These are phyloP conservation scores for Lachnellula occidentalis DNA, from an alignment of 2,329 filamentous ascomycete species.

Conservation along the genomic window DNA sequence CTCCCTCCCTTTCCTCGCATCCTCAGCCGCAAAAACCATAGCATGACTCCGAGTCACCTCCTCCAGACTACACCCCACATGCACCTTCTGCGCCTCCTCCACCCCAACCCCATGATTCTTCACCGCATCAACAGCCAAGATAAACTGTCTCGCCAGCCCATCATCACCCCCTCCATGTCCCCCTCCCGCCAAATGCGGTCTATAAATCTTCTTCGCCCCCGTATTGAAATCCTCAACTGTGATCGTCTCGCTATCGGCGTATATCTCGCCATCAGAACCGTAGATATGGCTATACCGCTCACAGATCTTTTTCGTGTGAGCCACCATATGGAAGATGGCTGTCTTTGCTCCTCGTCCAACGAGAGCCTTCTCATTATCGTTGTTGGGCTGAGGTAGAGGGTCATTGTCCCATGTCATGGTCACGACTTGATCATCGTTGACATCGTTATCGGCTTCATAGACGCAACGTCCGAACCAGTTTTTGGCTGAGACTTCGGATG, in stretches of 20 bases:
- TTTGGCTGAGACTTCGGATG: conserved; percentile 42
- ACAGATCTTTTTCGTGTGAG: conserved; percentile 81
- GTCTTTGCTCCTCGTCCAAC: conserved; percentile 64
- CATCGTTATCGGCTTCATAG: conserved; percentile 87
- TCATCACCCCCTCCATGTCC: conserved; percentile 75
- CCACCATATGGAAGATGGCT: conserved; percentile 89
- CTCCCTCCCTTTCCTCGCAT: conserved; percentile 64
- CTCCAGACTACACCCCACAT: conserved; percentile 77
- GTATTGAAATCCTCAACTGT: conserved; percentile 67
- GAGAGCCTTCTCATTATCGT: conserved; percentile 18
- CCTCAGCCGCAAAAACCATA: conserved; percentile 89
- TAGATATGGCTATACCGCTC: conserved; percentile 81
- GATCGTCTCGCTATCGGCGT: conserved; percentile 76
- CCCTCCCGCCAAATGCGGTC: conserved; percentile 54
- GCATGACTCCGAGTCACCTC: conserved; percentile 88
- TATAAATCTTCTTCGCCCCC: conserved; percentile 44
- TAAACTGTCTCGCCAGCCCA: conserved; percentile 76
- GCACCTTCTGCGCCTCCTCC: conserved; percentile 64
- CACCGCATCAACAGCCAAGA: conserved; percentile 74
- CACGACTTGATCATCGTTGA: conserved; percentile 88
- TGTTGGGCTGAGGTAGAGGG: conserved; percentile 30
- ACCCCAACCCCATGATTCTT: conserved; percentile 64
- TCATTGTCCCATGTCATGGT: conserved; percentile 84
- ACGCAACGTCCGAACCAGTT: conserved; percentile 95
- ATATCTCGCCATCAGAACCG: conserved; percentile 78